Conservation (phyloP, 345 rosid genomes). For the Aegle marmelos region DNA sequence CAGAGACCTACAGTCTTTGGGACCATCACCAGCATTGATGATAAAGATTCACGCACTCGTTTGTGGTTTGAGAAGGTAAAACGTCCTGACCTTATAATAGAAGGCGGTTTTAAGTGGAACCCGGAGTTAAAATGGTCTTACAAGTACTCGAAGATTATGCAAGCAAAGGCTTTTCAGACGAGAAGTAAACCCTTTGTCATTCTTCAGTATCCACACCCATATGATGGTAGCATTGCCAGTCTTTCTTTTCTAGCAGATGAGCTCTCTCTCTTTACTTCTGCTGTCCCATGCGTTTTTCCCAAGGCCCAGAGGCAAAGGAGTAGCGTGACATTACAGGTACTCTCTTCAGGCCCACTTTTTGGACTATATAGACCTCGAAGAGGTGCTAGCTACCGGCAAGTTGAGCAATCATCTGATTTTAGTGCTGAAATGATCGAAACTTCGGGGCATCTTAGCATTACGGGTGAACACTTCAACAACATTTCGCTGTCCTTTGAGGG, state of each 20-base stretch:
- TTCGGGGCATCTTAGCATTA: neutral
- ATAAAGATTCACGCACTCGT: neutral
- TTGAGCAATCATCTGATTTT: neutral
- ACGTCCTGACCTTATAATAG: neutral
- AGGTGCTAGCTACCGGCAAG: neutral
- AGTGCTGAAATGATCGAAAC: neutral
- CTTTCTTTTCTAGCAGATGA: neutral
- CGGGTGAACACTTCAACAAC: neutral
- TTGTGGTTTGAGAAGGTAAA: neutral
- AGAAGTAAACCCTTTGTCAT: neutral
- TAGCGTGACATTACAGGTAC: neutral
- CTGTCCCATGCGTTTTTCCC: neutral
- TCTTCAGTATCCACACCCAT: neutral
- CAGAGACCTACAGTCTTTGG: neutral
- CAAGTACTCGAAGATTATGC: neutral
- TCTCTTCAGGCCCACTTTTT: neutral
- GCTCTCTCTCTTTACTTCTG: neutral
- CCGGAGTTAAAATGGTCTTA: neutral
- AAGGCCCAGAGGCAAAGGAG: neutral
- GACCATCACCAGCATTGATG: neutral
- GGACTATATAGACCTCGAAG: neutral
- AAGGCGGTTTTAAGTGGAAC: neutral
- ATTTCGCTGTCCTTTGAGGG: neutral
- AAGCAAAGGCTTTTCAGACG: neutral
- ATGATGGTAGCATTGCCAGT: neutral